Base-by-base conservation (phyloP, 441 rosid species). In the Croton laevigatus region DNA sequence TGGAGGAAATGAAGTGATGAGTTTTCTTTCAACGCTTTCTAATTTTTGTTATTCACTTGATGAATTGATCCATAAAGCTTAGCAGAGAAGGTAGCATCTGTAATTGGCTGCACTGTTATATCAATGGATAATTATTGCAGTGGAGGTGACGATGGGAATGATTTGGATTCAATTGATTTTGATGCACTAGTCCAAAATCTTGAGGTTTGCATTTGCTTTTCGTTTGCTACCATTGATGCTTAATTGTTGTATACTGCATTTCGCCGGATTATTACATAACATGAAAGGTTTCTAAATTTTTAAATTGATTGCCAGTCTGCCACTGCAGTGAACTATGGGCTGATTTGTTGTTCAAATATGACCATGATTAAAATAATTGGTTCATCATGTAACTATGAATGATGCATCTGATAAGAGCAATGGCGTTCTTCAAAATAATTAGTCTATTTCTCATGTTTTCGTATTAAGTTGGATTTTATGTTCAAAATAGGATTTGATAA, bases 1-100 rank as follows among this genome's bases (percentile, higher is more conserved):
- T 49, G 67, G 51, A 6, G 46, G 44, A 44, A 52, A 55, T 22
- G 57, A 69, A 42, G 6, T 17, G 51, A 44, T 61, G 19, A 46
- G 54, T 73, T 62, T 16, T 74, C 40, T 63, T 49, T 60, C 40
- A 61, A 19, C 62, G 53, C 53, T 64, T 61, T 12, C 17, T 63
- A 32, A 73, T 66, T 46, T 81, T 62, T 65, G 51, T 52, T 70
- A 38, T 61, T 78, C 65, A 38, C 72, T 75, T 72, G 77, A 61
- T 80, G 81, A 27, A 27, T 27, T 2, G 32, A 67, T 80, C 69
- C 54, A 36, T 77, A 67, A 88, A 95, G 99, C 88, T 85, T 95
- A 84, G 90, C 97, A 69, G 99, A 95, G 88, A 95, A 93, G 92
- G 97, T 95, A 49, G 89, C 95, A 55, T 91, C 97, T 77, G 98